Evolutionary conservation across 345 rosid species (phyloP).

Genomic region (Syzygium grande): DNA sequence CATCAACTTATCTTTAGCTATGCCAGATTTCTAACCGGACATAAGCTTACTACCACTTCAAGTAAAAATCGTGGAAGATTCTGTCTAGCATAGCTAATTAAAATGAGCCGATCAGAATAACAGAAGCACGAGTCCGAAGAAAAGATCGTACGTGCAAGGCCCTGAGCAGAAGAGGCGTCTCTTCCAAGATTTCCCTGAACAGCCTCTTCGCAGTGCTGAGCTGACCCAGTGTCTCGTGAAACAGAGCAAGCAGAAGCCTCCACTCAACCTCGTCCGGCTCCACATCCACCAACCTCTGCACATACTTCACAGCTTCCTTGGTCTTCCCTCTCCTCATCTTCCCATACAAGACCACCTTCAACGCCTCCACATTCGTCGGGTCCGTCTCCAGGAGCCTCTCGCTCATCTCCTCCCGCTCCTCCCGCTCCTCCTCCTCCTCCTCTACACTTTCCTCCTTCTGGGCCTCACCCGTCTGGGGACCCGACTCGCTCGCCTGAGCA

Average conservation of each 20-base stretch:
- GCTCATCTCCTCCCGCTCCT: constrained; percentile 33
- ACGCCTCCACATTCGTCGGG: constrained; percentile 55
- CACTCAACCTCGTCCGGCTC: constrained; percentile 78
- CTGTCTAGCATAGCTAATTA: neutral
- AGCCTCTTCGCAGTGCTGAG: constrained; percentile 56
- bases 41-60: neutral
- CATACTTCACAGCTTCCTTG: constrained; percentile 54
- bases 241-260: constrained; percentile 87
- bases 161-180: constrained; percentile 68
- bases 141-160: constrained; percentile 73
- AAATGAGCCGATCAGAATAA: neutral
- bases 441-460: constrained; percentile 30
- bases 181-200: constrained; percentile 54
- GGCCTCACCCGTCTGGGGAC: neutral
- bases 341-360: constrained; percentile 59
- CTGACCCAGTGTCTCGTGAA: constrained; percentile 71
- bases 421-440: constrained; percentile 41
- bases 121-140: neutral
- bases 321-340: constrained; percentile 75
- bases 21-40: neutral
- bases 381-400: constrained; percentile 66
- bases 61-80: neutral
- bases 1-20: neutral
- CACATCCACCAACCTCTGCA: constrained; percentile 49
- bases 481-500: constrained; percentile 6